phyloP scores from a whole-genome alignment of 2,329 filamentous ascomycete genomes.

The Diaporthe velutina region DNA sequence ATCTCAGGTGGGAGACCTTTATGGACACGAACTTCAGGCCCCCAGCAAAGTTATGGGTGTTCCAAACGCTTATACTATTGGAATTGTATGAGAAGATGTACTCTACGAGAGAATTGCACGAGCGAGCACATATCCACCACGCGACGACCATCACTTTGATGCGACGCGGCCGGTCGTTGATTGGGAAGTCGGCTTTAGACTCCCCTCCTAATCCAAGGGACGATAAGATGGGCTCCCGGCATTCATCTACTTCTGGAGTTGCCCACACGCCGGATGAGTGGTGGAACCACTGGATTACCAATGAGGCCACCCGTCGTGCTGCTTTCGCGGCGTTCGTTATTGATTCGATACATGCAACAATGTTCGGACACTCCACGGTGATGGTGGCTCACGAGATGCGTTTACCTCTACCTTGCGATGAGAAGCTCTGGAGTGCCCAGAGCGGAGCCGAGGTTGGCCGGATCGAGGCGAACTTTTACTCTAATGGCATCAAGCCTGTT shows the following conservation, averaged over 20 bases:
- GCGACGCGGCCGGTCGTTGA: slow-evolving; percentile 91
- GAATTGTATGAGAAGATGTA: slow-evolving; percentile 99
- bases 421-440: slow-evolving; percentile 90
- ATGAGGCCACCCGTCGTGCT: slow-evolving; percentile 88
- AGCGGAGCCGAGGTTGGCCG: slow-evolving; percentile 88
- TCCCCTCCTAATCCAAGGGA: slow-evolving; percentile 83
- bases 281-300: slow-evolving; percentile 97
- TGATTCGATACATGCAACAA: slow-evolving; percentile 95
- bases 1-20: slow-evolving; percentile 96
- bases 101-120: slow-evolving; percentile 90
- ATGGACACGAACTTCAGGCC: slow-evolving; percentile 91
- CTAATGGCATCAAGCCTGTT: slow-evolving; percentile 85
- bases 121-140: slow-evolving; percentile 96
- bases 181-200: slow-evolving; percentile 86
- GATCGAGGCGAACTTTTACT: slow-evolving; percentile 83
- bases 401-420: slow-evolving; percentile 90
- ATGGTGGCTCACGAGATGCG: slow-evolving; percentile 98
- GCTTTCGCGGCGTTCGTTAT: slow-evolving; percentile 96
- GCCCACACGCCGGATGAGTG: slow-evolving; percentile 85
- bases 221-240: slow-evolving; percentile 67
- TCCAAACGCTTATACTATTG: slow-evolving; percentile 88
- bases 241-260: slow-evolving; percentile 71
- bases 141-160: slow-evolving; percentile 95
- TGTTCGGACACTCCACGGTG: slow-evolving; percentile 97
- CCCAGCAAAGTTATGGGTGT: slow-evolving; percentile 95